These are phyloP conservation scores for Dendrobium catenatum DNA, from an alignment of 106 monocot species.

Conservation along the genomic window DNA sequence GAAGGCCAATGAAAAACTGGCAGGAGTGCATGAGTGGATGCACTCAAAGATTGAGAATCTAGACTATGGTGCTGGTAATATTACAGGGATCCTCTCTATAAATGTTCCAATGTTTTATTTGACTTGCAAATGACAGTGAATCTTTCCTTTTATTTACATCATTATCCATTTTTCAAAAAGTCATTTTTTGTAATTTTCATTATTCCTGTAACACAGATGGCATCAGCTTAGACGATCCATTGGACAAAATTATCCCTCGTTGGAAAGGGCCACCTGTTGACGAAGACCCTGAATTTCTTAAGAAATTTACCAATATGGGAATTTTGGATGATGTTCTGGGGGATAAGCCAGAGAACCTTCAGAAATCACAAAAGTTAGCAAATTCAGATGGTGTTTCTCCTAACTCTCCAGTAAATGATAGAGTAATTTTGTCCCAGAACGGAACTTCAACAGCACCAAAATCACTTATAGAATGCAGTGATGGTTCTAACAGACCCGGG, in stretches of 20 bases:
- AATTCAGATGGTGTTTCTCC: conserved; percentile 10
- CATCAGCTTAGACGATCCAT: conserved; percentile 68
- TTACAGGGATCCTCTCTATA: not conserved
- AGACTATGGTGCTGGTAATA: conserved; percentile 68
- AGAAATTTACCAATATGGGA: conserved; percentile 11
- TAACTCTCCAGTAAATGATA: conserved; percentile 17
- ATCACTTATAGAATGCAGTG: conserved; percentile 71
- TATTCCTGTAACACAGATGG: conserved; percentile 46
- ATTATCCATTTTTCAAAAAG: not conserved
- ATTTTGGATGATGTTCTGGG: not conserved
- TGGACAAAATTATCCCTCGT: conserved; percentile 63
- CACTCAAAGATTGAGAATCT: conserved; percentile 83
- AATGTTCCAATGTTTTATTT: not conserved
- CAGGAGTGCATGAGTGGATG: conserved; percentile 58
- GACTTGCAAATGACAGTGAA: not conserved
- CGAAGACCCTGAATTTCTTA: conserved; percentile 41
- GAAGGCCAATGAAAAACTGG: conserved; percentile 54
- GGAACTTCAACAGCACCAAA: conserved; percentile 19
- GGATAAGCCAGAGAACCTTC: conserved; percentile 9
- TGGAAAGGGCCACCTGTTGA: conserved; percentile 64
- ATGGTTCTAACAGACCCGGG: conserved; percentile 70
- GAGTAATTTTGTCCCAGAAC: conserved; percentile 16
- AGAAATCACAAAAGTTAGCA: conserved; percentile 19
- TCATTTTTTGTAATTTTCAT: not conserved
- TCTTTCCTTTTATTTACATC: not conserved